Evolutionary conservation across 352 stramenopile species (phyloP).

Genomic region (Phytophthora citrophthora): DNA sequence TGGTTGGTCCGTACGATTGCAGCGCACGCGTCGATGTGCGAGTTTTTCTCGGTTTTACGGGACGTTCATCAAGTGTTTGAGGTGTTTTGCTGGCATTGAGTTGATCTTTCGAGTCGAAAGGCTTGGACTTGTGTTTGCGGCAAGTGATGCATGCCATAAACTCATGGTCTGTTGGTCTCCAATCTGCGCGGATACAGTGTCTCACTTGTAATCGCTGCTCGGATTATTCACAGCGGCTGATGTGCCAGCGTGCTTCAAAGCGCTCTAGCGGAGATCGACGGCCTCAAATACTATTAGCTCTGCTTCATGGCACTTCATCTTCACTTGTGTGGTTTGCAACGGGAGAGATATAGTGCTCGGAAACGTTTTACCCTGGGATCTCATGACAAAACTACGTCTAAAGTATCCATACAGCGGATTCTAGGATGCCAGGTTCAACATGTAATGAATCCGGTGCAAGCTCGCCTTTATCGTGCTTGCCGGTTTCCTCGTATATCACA

Average conservation of each 20-base stretch:
- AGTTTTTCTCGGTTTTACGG: conserved; percentile 1
- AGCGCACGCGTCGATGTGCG: conserved; percentile 2
- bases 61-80: neutral
- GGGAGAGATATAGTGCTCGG: conserved; percentile 7
- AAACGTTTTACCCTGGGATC: conserved; percentile 11
- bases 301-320: neutral
- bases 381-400: neutral
- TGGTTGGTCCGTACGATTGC: neutral
- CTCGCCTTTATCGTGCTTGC: no score
- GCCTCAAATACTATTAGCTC: no score
- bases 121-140: conserved; percentile 15
- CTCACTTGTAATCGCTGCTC: conserved; percentile 12
- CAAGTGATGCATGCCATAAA: conserved; percentile 16
- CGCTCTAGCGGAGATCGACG: neutral
- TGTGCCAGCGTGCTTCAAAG: neutral
- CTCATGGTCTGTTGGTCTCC: neutral
- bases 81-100: no score
- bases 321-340: neutral
- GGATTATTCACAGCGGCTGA: neutral
- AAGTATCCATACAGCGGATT: neutral
- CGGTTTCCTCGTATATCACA: no score
- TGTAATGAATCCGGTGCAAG: no score
- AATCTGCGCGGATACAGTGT: conserved; percentile 7
- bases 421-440: conserved; percentile 2
- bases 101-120: no score